Percentiles rank a stretch among this genome's conserved stretches.
These are phyloP conservation scores for Aspergillus baeticus DNA, from an alignment of 495 filamentous ascomycete species.

Conservation along the genomic window DNA sequence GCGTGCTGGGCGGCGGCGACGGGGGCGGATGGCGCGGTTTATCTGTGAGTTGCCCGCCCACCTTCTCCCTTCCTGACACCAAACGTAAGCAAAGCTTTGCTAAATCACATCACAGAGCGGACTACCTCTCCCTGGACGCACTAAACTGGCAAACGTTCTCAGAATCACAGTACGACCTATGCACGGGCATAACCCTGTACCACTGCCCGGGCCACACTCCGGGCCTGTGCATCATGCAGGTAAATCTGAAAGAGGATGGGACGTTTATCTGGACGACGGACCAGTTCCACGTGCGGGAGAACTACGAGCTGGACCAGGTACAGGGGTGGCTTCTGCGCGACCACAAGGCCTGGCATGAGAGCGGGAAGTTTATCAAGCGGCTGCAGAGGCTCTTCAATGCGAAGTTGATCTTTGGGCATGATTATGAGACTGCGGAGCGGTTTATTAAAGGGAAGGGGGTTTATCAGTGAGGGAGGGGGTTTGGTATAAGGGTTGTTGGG, in stretches of 20 bases:
- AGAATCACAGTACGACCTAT: conserved; percentile 32
- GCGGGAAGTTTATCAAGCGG: conserved; percentile 36
- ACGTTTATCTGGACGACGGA: conserved; percentile 46
- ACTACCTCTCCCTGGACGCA: conserved; percentile 7
- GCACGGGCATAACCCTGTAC: conserved; percentile 35
- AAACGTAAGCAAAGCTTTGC: no score
- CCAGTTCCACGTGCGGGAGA: conserved; percentile 43
- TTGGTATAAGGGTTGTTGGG: no score
- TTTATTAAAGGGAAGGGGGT: conserved; percentile 20
- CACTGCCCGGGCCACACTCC: conserved; percentile 43
- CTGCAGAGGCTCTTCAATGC: conserved; percentile 35
- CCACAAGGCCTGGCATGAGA: conserved; percentile 40
- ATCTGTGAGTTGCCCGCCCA: conserved; percentile 40
- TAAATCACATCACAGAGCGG: no score
- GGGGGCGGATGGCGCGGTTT: conserved; percentile 42
- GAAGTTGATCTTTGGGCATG: conserved; percentile 41
- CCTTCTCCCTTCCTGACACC: no score
- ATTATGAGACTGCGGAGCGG: conserved; percentile 18
- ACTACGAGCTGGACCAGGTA: conserved; percentile 30
- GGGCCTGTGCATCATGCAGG: conserved; percentile 36
- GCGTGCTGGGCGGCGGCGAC: conserved; percentile 49
- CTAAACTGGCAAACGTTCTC: conserved; percentile 39
- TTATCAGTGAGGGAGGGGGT: conserved; percentile 22
- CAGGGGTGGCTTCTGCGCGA: conserved; percentile 46
- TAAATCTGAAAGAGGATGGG: conserved; percentile 37